A percentile compares a stretch with the other conserved stretches of the same genome.
Conservation (phyloP, 768 basidiomycete species). For the Lanmaoa pseudosensibilis region DNA sequence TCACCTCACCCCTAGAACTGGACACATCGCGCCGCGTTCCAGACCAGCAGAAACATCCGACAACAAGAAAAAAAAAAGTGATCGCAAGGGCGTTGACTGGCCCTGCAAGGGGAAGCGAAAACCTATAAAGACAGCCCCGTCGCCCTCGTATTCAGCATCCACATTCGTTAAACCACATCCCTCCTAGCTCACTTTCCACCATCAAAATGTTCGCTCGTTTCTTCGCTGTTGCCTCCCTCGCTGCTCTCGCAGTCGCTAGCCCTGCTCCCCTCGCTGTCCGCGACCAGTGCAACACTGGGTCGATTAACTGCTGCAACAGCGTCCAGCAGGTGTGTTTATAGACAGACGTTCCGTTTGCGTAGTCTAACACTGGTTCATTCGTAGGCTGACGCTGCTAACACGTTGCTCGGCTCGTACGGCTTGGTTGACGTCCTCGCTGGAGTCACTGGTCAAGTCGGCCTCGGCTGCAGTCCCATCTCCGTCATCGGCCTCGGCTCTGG, state of each 20-base stretch:
- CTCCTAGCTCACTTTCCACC: background rate
- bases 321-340: conserved; percentile 1
- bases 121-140: conserved; percentile 8
- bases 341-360: fast-evolving
- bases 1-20: conserved; percentile 6
- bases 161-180: conserved; percentile 5
- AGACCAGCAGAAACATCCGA: conserved; percentile 3
- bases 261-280: conserved; percentile 3
- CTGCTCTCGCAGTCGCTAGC: conserved; percentile 12
- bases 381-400: background rate
- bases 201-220: conserved; percentile 21
- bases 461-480: conserved; percentile 1
- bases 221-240: conserved; percentile 15
- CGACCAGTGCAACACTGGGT: conserved; percentile 13
- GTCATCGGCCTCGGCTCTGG: background rate
- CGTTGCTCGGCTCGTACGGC: background rate
- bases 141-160: background rate
- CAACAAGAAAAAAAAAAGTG: conserved; percentile 1
- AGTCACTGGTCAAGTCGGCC: conserved; percentile 2
- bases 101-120: background rate
- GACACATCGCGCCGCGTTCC: conserved; percentile 2
- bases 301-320: conserved; percentile 15
- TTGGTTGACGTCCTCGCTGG: background rate
- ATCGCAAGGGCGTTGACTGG: background rate
- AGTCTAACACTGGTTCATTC: background rate